Conservation (phyloP, 1,284 basidiomycete genomes). For the Papiliotrema fonsecae region DNA sequence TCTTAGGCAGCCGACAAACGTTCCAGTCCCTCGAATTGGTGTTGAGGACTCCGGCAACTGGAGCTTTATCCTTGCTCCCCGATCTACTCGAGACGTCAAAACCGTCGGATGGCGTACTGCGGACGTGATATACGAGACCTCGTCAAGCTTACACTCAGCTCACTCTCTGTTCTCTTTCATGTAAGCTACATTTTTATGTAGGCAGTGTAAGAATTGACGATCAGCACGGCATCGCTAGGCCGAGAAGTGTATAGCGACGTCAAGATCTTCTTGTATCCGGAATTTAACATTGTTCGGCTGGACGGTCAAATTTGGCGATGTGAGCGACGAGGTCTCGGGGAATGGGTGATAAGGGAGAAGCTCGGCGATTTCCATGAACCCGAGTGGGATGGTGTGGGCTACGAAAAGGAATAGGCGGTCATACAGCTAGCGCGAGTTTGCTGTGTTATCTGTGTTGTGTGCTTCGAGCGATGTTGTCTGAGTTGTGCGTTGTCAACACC, state of each 20-base stretch:
- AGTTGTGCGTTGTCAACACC: too few relatives aligned
- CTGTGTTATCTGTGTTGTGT: too few relatives aligned
- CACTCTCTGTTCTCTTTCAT: background rate
- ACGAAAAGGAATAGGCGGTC: background rate
- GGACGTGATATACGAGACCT: background rate
- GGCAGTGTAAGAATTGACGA: too few relatives aligned
- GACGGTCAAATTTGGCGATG: slow-evolving; percentile 3
- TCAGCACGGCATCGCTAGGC: background rate
- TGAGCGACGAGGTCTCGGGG: background rate
- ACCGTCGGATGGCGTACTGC: background rate
- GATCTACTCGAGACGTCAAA: background rate
- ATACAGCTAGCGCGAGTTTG: background rate
- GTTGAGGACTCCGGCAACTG: slow-evolving; percentile 5
- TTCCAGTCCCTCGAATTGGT: background rate
- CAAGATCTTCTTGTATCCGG: slow-evolving; percentile 1
- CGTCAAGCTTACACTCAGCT: background rate
- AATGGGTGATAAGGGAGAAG: slow-evolving; percentile 2
- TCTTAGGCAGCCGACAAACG: background rate
- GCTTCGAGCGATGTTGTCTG: too few relatives aligned
- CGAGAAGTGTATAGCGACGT: background rate
- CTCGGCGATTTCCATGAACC: background rate
- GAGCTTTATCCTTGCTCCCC: background rate
- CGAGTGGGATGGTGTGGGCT: slow-evolving; percentile 6
- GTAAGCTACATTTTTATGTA: too few relatives aligned
- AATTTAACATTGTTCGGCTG: background rate